Evolutionary conservation across 1,284 basidiomycete genomes (phyloP).

Genomic region (Cystobasidium slooffiae): DNA sequence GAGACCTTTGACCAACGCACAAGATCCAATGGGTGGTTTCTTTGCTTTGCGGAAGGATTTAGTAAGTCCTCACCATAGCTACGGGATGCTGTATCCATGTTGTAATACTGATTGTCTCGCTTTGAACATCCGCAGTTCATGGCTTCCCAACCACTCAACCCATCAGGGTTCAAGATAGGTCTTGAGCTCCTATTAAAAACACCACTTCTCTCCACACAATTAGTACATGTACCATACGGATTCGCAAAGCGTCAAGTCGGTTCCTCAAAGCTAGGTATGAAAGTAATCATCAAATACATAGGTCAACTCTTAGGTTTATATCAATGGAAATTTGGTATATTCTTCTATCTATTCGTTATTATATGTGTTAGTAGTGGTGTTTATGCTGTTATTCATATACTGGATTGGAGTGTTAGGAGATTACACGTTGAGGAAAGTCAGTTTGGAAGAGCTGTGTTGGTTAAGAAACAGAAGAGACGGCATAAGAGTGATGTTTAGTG

Average conservation of each 20-base stretch:
- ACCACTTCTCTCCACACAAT: conserved; percentile 34
- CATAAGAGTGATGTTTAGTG: conserved; percentile 39
- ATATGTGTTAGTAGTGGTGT: conserved; percentile 7
- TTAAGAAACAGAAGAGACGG: conserved; percentile 23
- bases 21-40: conserved; percentile 62
- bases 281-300: conserved; percentile 52
- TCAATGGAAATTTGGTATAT: conserved; percentile 49
- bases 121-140: conserved; percentile 45
- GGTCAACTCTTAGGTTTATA: conserved; percentile 51
- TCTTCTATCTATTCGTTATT: conserved; percentile 48
- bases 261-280: conserved; percentile 49
- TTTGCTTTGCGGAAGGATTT: conserved; percentile 60
- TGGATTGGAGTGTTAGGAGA: conserved; percentile 3
- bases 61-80: conserved; percentile 51
- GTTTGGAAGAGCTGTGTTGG: not conserved
- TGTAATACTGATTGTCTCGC: not conserved
- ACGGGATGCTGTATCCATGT: not conserved
- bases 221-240: conserved; percentile 50
- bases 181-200: conserved; percentile 53
- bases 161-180: conserved; percentile 53
- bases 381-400: not conserved
- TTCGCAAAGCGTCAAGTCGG: conserved; percentile 50
- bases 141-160: conserved; percentile 49
- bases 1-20: conserved; percentile 58
- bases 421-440: conserved; percentile 15